phyloP scores from a whole-genome alignment of 148 eudicot species.

The Beta vulgaris region DNA sequence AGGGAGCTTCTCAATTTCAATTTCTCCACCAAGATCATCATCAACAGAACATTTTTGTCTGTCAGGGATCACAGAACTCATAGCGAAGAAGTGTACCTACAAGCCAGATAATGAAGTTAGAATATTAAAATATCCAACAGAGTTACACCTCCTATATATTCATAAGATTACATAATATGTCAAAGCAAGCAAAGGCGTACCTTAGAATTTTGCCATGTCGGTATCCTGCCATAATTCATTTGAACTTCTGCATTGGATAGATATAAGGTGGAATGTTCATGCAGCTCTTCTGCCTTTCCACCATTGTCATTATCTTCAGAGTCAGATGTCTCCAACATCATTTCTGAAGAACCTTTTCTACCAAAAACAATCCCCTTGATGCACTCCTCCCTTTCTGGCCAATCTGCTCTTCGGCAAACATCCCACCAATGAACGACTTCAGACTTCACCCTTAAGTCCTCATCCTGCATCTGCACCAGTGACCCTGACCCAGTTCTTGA shows the following conservation, averaged over 20 bases:
- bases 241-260: conserved; percentile 93
- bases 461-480: conserved; percentile 58
- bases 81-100: conserved; percentile 63
- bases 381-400: conserved; percentile 83
- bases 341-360: conserved; percentile 36
- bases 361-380: conserved; percentile 45
- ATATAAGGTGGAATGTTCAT: conserved; percentile 65
- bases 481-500: conserved; percentile 46
- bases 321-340: conserved; percentile 40
- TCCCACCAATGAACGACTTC: conserved; percentile 96
- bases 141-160: background rate
- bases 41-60: conserved; percentile 16
- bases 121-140: background rate
- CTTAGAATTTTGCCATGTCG: conserved; percentile 87
- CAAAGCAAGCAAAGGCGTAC: conserved; percentile 30
- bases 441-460: conserved; percentile 67
- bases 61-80: conserved; percentile 40
- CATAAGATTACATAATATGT: background rate
- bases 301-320: conserved; percentile 40
- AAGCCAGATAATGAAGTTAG: conserved; percentile 12
- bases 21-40: conserved; percentile 54
- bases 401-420: conserved; percentile 94
- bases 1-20: conserved; percentile 69
- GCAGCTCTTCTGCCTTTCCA: conserved; percentile 44
- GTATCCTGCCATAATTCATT: conserved; percentile 57